Evolutionary conservation across 2,329 filamentous ascomycete species (phyloP).

Genomic region (Pseudocercospora eumusae): DNA sequence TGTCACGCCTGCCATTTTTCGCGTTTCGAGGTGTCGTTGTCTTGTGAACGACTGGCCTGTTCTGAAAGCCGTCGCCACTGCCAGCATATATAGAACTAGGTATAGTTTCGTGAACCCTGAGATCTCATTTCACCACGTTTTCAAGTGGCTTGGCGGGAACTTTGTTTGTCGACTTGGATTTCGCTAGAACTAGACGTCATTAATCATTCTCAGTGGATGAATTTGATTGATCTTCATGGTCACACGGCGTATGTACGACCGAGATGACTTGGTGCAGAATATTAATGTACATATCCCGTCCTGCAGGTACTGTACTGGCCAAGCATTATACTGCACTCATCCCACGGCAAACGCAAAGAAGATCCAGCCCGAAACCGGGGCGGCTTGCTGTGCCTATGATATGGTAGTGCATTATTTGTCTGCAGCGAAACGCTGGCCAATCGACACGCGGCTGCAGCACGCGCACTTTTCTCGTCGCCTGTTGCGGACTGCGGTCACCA

Average conservation of each 20-base stretch:
- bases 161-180: not conserved
- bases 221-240: not conserved
- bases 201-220: not conserved
- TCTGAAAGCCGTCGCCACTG: not conserved
- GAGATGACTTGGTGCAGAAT: not conserved
- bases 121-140: slow-evolving; percentile 3
- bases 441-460: not conserved
- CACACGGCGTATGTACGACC: slow-evolving; percentile 4
- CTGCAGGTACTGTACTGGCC: slow-evolving; percentile 5
- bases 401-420: too few relatives aligned
- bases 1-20: not conserved
- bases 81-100: not conserved
- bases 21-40: not conserved
- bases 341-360: not conserved
- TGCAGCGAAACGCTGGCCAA: not conserved
- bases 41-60: not conserved
- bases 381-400: not conserved
- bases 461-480: slow-evolving; percentile 2
- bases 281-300: not conserved
- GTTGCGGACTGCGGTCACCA: not conserved
- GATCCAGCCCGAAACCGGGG: slow-evolving; percentile 1
- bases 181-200: not conserved
- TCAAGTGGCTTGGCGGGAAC: not conserved
- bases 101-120: not conserved
- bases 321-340: not conserved